Base-by-base conservation (phyloP, 345 rosid genomes). In the Hibiscus syriacus region DNA sequence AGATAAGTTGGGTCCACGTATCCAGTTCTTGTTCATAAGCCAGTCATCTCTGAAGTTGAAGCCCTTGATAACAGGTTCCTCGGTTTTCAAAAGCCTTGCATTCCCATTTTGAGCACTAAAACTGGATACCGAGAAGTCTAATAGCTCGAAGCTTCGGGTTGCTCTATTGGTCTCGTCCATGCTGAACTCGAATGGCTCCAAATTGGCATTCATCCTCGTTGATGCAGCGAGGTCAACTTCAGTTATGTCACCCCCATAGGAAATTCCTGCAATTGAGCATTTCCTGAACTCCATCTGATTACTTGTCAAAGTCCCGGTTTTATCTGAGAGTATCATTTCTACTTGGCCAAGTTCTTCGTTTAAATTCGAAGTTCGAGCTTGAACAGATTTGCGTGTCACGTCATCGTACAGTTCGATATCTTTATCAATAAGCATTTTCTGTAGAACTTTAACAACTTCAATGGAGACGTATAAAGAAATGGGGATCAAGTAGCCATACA, bases 281-380 rank as follows among this genome's bases (percentile, higher is more conserved):
- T 87, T 90, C 78, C 78, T 68, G 58, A 90, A 87, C 13, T 90
- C 92, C 97, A 90, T 90, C 75, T 76, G 93, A 67, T 90, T 87
- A 73, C 97, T 84, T 6, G 97, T 90, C 83, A 90, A 79, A 19
- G 97, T 90, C 55, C 94, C 97, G 0, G 94, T 87, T 80, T 90
- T 90, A 70, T 87, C 97, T 0, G 97, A 84, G 12, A 87, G 76
- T 68, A 87, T 81, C 0, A 82, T 87, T 20, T 88, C 86, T 20
- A 90, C 93, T 75, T 84, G 96, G 52, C 96, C 96, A 11, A 90
- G 82, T 71, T 90, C 93, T 72, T 87, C 91, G 62, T 87, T 90
- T 54, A 87, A 74, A 64, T 90, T 90, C 2, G 93, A 90, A 23
- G 96, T 87, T 30, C 90, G 78, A 4, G 97, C 93, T 65, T 70